phyloP scores from a whole-genome alignment of 2,329 filamentous ascomycete genomes.

The Simplicillium aogashimaense region DNA sequence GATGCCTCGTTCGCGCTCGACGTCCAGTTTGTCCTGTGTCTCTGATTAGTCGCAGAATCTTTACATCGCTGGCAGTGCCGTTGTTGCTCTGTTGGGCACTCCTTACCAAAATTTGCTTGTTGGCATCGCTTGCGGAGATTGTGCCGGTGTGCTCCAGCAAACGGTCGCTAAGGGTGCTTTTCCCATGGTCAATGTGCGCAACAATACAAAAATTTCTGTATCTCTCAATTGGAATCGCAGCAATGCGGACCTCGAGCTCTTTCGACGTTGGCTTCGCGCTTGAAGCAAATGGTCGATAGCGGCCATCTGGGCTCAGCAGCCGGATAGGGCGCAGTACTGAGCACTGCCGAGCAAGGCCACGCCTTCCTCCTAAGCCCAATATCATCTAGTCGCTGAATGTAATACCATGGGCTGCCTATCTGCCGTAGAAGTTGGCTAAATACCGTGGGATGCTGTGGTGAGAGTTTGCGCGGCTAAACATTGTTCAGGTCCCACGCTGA shows the following conservation, averaged over 20 bases:
- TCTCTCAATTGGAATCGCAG: constrained; percentile 66
- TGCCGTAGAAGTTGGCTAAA: too few relatives aligned
- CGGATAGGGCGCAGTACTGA: too few relatives aligned
- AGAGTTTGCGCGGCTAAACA: too few relatives aligned
- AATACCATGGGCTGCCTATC: too few relatives aligned
- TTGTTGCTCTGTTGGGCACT: neutral
- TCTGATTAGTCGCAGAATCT: neutral
- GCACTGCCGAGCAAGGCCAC: too few relatives aligned
- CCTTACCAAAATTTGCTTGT: constrained; percentile 75
- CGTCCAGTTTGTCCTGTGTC: constrained; percentile 74
- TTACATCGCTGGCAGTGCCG: neutral
- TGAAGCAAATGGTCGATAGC: constrained; percentile 1
- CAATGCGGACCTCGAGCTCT: constrained; percentile 43
- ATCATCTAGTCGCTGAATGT: too few relatives aligned
- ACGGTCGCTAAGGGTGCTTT: constrained; percentile 88
- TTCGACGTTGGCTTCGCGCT: constrained; percentile 19
- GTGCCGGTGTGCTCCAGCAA: constrained; percentile 90
- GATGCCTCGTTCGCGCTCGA: constrained; percentile 91
- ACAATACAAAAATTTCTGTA: constrained; percentile 98
- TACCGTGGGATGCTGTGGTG: too few relatives aligned
- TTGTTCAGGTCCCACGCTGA: too few relatives aligned
- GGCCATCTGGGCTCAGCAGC: too few relatives aligned
- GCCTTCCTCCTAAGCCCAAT: too few relatives aligned
- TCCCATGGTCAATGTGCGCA: constrained; percentile 97
- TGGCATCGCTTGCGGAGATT: constrained; percentile 67